Base-by-base conservation (phyloP, 495 filamentous ascomycete species). In the Annulohypoxylon nitens region DNA sequence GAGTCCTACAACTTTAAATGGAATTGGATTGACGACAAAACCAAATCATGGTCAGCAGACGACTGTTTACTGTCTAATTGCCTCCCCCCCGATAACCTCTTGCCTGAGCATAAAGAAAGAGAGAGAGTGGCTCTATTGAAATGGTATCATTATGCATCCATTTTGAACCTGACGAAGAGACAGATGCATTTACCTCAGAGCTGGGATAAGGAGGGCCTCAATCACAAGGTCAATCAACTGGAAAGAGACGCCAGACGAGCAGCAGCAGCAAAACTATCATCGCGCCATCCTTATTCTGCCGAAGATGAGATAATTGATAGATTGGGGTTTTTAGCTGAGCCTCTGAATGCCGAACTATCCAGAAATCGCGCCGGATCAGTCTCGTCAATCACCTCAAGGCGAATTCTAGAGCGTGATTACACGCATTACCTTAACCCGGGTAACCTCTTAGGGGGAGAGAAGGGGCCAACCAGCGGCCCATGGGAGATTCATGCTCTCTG, bases 401-500 rank as follows among this genome's bases (percentile, higher is more conserved):
- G 70, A 10, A 64, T 64, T 8, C 14, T 64, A 16, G 20, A 47
- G 11, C 61, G 61, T 14, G 61, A 60, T 58, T 37, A 30, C 48
- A 61, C 30, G 20, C 57, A 64, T 47, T 61, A 33, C 50, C 58
- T 61, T 6, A 64, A 54, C 61, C 61, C 61, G 43, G 61, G 61
- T 26, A 34, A 48, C 20, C 48, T 39, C 33, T 33, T 20, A n/a
- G n/a, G 20, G 39, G 61, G 34, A 0, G 47, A 54, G 7, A 64
- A 64, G 18, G 48, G 61, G 2, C 47, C 25, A 2, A 54, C 48
- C 6, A 23, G 33, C 10, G 73, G 69, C 23, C 73, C 73, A 8
- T 75, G 73, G 73, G 73, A 75, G 37, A 48, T 75, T 12, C 51
- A 75, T 30, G 73, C 73, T 11, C 61, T 75, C 11, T 72, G 73